Percentiles rank a stretch among this genome's conserved stretches.
Conservation (phyloP, 352 stramenopile genomes). For the Achlya hypogyna region DNA sequence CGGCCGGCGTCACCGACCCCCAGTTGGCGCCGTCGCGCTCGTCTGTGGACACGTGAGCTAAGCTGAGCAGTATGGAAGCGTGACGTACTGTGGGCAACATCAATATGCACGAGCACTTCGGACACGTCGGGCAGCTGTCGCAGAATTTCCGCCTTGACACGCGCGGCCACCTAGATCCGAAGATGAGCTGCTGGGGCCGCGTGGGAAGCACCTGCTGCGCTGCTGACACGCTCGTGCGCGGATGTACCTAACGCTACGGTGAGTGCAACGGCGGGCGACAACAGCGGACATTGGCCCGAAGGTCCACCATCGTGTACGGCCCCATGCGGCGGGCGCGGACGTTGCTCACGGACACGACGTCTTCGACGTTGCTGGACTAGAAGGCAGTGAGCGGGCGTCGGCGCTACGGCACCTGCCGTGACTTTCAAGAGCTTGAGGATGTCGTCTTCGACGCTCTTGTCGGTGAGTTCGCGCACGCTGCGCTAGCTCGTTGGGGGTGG, state of each 20-base stretch:
- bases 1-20: conserved; percentile 32
- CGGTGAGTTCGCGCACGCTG: conserved; percentile 74
- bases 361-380: conserved; percentile 67
- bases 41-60: conserved; percentile 21
- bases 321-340: conserved; percentile 80
- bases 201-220: conserved; percentile 49
- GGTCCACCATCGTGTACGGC: conserved; percentile 76
- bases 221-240: conserved; percentile 75
- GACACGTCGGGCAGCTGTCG: conserved; percentile 65
- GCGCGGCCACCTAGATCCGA: conserved; percentile 41
- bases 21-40: conserved; percentile 22
- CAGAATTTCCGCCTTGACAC: conserved; percentile 61
- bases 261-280: neutral
- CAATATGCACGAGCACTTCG: conserved; percentile 81
- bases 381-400: neutral
- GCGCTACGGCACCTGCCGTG: conserved; percentile 34
- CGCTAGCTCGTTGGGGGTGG: neutral
- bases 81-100: conserved; percentile 52
- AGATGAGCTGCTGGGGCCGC: neutral
- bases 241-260: conserved; percentile 25
- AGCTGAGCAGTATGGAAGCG: neutral
- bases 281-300: conserved; percentile 64
- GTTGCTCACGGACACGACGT: conserved; percentile 69
- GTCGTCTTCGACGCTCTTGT: conserved; percentile 76
- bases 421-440: conserved; percentile 63